Percentiles rank a stretch among this genome's conserved stretches.
phyloP scores from a whole-genome alignment of 495 filamentous ascomycete genomes.

The Trichoderma parareesei region DNA sequence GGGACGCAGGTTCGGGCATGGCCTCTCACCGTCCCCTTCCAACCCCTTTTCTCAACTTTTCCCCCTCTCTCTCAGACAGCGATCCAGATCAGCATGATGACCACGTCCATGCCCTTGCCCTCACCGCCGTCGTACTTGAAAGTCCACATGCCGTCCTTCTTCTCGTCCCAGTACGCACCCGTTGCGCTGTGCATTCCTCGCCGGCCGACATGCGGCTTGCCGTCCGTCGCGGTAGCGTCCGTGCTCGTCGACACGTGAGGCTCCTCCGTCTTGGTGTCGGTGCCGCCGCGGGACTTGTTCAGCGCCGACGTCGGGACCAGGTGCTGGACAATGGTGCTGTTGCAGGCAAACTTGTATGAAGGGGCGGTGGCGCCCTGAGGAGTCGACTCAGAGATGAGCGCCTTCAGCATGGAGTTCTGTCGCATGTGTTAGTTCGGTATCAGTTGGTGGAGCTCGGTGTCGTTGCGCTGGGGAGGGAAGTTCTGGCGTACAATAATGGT shows the following conservation, averaged over 20 bases:
- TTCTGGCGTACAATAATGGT: constrained; percentile 69
- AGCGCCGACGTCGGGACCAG: constrained; percentile 47
- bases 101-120: constrained; percentile 80
- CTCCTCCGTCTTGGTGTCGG: constrained; percentile 26
- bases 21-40: neutral
- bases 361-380: constrained; percentile 41
- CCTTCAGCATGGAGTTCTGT: constrained; percentile 78
- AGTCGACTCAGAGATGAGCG: constrained; percentile 74
- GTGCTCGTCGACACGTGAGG: constrained; percentile 29
- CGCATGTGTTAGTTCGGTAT: neutral
- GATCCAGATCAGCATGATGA: constrained; percentile 90
- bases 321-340: constrained; percentile 97
- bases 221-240: constrained; percentile 33
- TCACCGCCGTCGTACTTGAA: constrained; percentile 87
- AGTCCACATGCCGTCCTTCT: constrained; percentile 96
- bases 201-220: constrained; percentile 60
- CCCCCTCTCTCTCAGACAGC: constrained; percentile 31
- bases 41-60: neutral
- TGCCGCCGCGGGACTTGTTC: constrained; percentile 42
- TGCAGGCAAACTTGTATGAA: constrained; percentile 84
- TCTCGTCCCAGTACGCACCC: constrained; percentile 95
- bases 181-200: constrained; percentile 94
- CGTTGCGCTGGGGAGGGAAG: neutral
- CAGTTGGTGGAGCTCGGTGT: neutral
- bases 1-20: neutral